A percentile compares a stretch with the other conserved stretches of the same genome.
Conservation (phyloP, 1,284 basidiomycete species). For the Heterobasidion occidentale region DNA sequence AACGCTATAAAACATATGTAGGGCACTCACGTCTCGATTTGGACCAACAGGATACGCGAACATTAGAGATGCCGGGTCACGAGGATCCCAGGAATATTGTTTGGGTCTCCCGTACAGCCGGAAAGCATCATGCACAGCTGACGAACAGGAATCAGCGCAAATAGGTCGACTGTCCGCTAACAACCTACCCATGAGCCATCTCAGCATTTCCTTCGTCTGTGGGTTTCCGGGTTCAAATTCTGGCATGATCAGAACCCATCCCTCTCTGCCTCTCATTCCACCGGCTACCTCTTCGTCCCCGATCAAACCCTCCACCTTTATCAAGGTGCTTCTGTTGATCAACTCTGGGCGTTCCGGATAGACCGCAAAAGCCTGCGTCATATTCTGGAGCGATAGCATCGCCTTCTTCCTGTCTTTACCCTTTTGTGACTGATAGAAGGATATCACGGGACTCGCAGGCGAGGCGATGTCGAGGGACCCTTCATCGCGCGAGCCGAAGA, state of each 20-base stretch:
- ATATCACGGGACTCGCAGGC: conserved; percentile 40
- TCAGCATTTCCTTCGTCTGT: conserved; percentile 77
- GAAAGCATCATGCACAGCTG: conserved; percentile 83
- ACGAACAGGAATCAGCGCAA: conserved; percentile 7
- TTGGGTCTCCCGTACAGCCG: conserved; percentile 80
- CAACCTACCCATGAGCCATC: conserved; percentile 79
- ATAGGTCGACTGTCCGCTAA: conserved; percentile 9
- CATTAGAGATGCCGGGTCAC: conserved; percentile 70
- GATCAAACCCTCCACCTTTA: conserved; percentile 81
- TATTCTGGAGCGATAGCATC: conserved; percentile 44
- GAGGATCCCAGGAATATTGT: conserved; percentile 82
- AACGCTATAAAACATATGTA: conserved; percentile 3
- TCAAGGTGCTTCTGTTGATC: conserved; percentile 78
- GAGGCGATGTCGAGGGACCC: conserved; percentile 16
- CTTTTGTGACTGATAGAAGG: conserved; percentile 54
- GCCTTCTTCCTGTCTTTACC: conserved; percentile 65
- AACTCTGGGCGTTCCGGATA: conserved; percentile 94
- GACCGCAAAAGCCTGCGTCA: conserved; percentile 78
- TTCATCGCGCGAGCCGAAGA: conserved; percentile 46
- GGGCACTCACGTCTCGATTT: conserved; percentile 53
- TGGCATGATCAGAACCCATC: conserved; percentile 1
- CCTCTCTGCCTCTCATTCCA: conserved; percentile 30
- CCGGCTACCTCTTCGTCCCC: conserved; percentile 70
- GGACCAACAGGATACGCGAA: conserved; percentile 78
- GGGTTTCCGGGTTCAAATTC: conserved; percentile 25